Evolutionary conservation across 2,329 filamentous ascomycete species (phyloP).

Genomic region (Magnaporthales sp.): DNA sequence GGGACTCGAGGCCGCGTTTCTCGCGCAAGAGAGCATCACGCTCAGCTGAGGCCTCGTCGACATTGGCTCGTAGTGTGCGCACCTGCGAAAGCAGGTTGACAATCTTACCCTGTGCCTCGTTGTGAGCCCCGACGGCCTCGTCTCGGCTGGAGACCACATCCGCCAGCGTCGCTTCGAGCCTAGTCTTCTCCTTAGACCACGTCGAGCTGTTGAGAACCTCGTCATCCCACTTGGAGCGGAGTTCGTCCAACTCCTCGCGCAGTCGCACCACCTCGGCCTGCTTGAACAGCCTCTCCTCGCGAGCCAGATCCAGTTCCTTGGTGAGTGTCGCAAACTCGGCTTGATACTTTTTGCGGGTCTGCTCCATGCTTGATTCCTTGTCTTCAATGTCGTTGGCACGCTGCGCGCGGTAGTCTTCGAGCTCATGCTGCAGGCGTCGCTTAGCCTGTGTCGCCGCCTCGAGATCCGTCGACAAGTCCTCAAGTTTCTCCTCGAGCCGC

Average conservation of each 20-base stretch:
- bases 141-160: constrained; percentile 88
- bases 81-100: constrained; percentile 87
- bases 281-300: constrained; percentile 79
- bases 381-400: constrained; percentile 95
- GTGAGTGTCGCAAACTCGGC: constrained; percentile 81
- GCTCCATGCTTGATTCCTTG: constrained; percentile 91
- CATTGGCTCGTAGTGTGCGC: constrained; percentile 68
- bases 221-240: constrained; percentile 95
- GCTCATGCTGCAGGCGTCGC: constrained; percentile 90
- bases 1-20: constrained; percentile 80
- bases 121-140: constrained; percentile 86
- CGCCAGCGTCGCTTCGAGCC: constrained; percentile 80
- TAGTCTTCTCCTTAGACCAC: constrained; percentile 95
- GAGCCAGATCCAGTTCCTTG: constrained; percentile 86
- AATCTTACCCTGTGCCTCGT: constrained; percentile 89
- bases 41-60: constrained; percentile 81
- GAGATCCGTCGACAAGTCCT: constrained; percentile 85
- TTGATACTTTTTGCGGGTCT: constrained; percentile 96
- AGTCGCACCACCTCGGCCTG: constrained; percentile 80
- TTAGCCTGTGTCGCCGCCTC: constrained; percentile 80
- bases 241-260: constrained; percentile 90
- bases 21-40: constrained; percentile 78
- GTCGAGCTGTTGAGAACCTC: constrained; percentile 96
- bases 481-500: constrained; percentile 80
- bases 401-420: constrained; percentile 94